phyloP scores from a whole-genome alignment of 106 monocot genomes.

The Agapanthus africanus region DNA sequence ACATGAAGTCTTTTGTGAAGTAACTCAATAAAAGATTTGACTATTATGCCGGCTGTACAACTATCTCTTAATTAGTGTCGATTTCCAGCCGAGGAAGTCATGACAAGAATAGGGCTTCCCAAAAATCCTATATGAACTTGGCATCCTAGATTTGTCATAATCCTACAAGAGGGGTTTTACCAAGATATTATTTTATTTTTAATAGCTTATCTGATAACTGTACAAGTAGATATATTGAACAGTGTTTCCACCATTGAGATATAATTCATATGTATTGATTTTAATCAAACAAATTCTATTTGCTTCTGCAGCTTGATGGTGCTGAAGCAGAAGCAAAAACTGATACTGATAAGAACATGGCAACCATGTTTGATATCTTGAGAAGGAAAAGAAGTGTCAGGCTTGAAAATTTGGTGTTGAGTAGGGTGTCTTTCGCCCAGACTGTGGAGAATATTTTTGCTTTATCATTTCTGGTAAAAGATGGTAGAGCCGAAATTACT shows the following conservation, averaged over 20 bases:
- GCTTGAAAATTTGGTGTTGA: slow-evolving; percentile 60
- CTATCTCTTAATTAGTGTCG: too few species aligned
- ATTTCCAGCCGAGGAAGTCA: too few species aligned
- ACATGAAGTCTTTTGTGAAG: too few species aligned
- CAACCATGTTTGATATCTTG: slow-evolving; percentile 69
- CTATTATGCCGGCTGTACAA: too few species aligned
- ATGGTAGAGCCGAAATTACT: slow-evolving; percentile 67
- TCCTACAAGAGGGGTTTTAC: too few species aligned
- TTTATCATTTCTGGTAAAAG: slow-evolving; percentile 75
- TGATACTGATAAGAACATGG: slow-evolving; percentile 83
- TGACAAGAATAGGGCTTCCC: too few species aligned
- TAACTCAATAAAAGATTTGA: too few species aligned
- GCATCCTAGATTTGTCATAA: too few species aligned
- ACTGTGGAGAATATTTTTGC: slow-evolving; percentile 86
- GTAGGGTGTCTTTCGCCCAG: slow-evolving; percentile 68
- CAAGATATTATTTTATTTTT: too few species aligned
- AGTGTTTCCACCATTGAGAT: neutral
- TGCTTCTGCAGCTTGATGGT: slow-evolving; percentile 37
- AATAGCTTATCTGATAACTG: too few species aligned
- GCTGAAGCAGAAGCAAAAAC: slow-evolving; percentile 32
- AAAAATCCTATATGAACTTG: too few species aligned
- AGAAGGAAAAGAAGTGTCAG: slow-evolving; percentile 43
- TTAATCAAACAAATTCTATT: neutral
- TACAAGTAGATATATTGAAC: neutral
- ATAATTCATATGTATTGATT: neutral